phyloP scores from a whole-genome alignment of 352 stramenopile species.

The Phytophthora meadii region DNA sequence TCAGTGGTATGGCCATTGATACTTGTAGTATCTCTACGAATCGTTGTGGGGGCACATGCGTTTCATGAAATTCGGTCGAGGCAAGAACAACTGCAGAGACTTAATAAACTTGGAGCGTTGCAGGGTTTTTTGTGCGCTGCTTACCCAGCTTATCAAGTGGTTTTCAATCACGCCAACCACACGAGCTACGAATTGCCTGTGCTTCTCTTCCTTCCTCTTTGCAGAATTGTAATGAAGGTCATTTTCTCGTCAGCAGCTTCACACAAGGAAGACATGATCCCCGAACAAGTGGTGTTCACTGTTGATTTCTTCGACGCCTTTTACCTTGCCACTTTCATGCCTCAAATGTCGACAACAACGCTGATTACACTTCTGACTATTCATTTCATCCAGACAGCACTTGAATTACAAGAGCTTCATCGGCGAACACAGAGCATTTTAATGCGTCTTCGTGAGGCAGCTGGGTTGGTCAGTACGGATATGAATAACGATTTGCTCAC shows the following conservation, averaged over 20 bases:
- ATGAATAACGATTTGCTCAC: neutral
- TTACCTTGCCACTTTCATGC: slow-evolving; percentile 21
- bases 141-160: slow-evolving; percentile 14
- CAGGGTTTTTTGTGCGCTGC: neutral
- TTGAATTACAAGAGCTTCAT: slow-evolving; percentile 15
- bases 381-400: slow-evolving; percentile 5
- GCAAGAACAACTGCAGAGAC: neutral
- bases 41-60: neutral
- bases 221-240: slow-evolving; percentile 12
- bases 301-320: slow-evolving; percentile 29
- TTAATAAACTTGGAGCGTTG: neutral
- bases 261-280: slow-evolving; percentile 20
- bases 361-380: slow-evolving; percentile 4
- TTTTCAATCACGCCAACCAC: slow-evolving; percentile 6
- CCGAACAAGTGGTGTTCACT: slow-evolving; percentile 18
- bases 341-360: neutral
- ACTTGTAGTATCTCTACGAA: neutral
- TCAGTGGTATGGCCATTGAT: neutral
- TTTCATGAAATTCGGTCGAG: slow-evolving; percentile 2
- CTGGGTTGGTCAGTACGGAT: neutral
- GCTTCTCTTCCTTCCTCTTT: slow-evolving; percentile 5
- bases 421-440: slow-evolving; percentile 9
- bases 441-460: neutral
- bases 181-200: slow-evolving; percentile 12
- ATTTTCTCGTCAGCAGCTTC: neutral